Percentiles rank a stretch among this genome's conserved stretches.
Conservation (phyloP, 768 basidiomycete genomes). For the Boletus sensibilis region DNA sequence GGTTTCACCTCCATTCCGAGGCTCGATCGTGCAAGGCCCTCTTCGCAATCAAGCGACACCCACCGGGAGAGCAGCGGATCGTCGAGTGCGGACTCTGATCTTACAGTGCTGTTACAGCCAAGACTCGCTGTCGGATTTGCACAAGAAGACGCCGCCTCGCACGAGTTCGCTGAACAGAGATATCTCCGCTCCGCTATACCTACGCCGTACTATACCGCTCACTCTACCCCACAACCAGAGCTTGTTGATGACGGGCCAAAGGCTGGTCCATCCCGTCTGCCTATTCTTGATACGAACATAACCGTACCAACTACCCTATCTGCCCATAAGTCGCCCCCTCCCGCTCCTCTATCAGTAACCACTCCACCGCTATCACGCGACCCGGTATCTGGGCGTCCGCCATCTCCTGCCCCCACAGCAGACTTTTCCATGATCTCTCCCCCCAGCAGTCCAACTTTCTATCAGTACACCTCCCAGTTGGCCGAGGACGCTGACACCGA, state of each 20-base stretch:
- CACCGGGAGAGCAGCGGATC: constrained; percentile 9
- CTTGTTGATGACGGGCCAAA: constrained; percentile 13
- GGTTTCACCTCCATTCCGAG: constrained; percentile 6
- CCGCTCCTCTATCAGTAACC: constrained; percentile 26
- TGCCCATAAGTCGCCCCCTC: constrained; percentile 23
- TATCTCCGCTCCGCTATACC: constrained; percentile 22
- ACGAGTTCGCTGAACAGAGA: constrained; percentile 13
- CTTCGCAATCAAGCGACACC: constrained; percentile 1
- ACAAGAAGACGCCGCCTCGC: constrained; percentile 8
- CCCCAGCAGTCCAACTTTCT: constrained; percentile 36
- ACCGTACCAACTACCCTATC: not conserved
- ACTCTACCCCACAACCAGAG: constrained; percentile 32
- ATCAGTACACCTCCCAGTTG: constrained; percentile 33
- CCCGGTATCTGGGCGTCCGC: constrained; percentile 31
- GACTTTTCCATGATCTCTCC: constrained; percentile 49
- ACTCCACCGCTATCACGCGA: constrained; percentile 23
- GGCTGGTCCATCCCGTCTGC: constrained; percentile 31
- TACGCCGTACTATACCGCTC: constrained; percentile 35
- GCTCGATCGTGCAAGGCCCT: constrained; percentile 1
- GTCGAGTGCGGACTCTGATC: constrained; percentile 23
- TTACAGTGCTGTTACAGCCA: constrained; percentile 15
- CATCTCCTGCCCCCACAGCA: constrained; percentile 45
- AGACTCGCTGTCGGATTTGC: constrained; percentile 12
- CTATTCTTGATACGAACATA: constrained; percentile 22
- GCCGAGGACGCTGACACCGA: constrained; percentile 15